These are phyloP conservation scores for Trametes gibbosa DNA, from an alignment of 768 basidiomycete species.

Conservation along the genomic window DNA sequence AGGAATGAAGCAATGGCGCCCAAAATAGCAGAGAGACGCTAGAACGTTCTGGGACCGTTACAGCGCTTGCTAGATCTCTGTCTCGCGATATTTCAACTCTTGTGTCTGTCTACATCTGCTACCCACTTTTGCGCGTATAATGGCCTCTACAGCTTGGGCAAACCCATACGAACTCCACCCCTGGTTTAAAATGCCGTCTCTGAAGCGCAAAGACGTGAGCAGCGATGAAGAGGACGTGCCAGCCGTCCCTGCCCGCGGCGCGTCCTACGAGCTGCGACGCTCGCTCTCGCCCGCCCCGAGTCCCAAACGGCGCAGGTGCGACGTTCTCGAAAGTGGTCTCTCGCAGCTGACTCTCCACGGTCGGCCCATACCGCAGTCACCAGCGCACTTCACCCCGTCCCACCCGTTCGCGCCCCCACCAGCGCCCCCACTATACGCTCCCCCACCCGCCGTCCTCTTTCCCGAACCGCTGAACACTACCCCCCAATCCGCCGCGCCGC, in stretches of 20 bases:
- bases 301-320: slow-evolving; percentile 45
- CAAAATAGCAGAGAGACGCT: slow-evolving; percentile 2
- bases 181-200: slow-evolving; percentile 40
- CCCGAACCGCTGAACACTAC: not conserved
- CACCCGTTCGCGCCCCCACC: not conserved
- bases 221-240: slow-evolving; percentile 21
- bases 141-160: slow-evolving; percentile 32
- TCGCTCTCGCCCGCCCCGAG: slow-evolving; percentile 26
- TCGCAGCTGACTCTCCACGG: slow-evolving; percentile 45
- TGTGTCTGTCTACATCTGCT: not conserved
- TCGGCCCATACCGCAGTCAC: slow-evolving; percentile 6
- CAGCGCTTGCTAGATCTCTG: slow-evolving; percentile 2
- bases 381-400: not conserved
- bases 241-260: slow-evolving; percentile 12
- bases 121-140: slow-evolving; percentile 25
- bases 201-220: slow-evolving; percentile 38
- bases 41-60: slow-evolving; percentile 20
- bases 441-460: not conserved
- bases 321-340: slow-evolving; percentile 53
- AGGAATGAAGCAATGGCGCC: not conserved
- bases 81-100: no score
- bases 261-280: slow-evolving; percentile 6
- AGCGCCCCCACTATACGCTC: not conserved
- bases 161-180: slow-evolving; percentile 39
- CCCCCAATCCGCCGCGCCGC: not conserved